phyloP scores from a whole-genome alignment of 2,329 filamentous ascomycete species.

The Pyricularia grisea region DNA sequence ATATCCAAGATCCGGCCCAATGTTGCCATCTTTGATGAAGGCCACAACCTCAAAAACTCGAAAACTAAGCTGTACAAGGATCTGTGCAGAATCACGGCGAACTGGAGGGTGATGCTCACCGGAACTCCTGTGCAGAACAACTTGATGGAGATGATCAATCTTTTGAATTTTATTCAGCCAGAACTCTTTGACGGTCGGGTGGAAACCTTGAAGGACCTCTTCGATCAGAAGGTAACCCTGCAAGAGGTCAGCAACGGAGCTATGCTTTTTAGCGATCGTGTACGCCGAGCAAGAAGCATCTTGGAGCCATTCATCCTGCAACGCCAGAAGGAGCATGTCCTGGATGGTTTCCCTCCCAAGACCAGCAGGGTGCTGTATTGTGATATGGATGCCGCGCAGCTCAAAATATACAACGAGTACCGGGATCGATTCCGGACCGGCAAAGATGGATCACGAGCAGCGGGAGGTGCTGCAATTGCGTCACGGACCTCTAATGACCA shows the following conservation, averaged over 20 bases:
- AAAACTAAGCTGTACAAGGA: slow-evolving; percentile 73
- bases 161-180: slow-evolving; percentile 92
- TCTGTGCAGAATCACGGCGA: slow-evolving; percentile 64
- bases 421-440: slow-evolving; percentile 55
- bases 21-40: slow-evolving; percentile 78
- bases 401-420: slow-evolving; percentile 59
- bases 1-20: slow-evolving; percentile 39
- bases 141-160: slow-evolving; percentile 78
- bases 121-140: slow-evolving; percentile 95
- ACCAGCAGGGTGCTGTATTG: slow-evolving; percentile 71
- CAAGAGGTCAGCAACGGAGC: slow-evolving; percentile 72
- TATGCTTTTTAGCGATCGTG: slow-evolving; percentile 77
- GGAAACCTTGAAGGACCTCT: slow-evolving; percentile 75
- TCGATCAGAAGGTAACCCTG: slow-evolving; percentile 84
- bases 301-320: slow-evolving; percentile 92
- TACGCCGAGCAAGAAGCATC: slow-evolving; percentile 80
- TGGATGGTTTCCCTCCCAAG: slow-evolving; percentile 77
- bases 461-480: slow-evolving; percentile 6
- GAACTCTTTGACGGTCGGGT: slow-evolving; percentile 67
- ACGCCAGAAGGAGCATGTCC: slow-evolving; percentile 84
- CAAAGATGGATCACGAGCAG: slow-evolving; percentile 43
- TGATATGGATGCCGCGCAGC: slow-evolving; percentile 64
- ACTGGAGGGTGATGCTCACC: slow-evolving; percentile 79
- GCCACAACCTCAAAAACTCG: slow-evolving; percentile 85
- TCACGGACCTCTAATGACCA: slow-evolving; percentile 38